phyloP scores from a whole-genome alignment of 2,329 filamentous ascomycete genomes.

The Cercospora sojina region DNA sequence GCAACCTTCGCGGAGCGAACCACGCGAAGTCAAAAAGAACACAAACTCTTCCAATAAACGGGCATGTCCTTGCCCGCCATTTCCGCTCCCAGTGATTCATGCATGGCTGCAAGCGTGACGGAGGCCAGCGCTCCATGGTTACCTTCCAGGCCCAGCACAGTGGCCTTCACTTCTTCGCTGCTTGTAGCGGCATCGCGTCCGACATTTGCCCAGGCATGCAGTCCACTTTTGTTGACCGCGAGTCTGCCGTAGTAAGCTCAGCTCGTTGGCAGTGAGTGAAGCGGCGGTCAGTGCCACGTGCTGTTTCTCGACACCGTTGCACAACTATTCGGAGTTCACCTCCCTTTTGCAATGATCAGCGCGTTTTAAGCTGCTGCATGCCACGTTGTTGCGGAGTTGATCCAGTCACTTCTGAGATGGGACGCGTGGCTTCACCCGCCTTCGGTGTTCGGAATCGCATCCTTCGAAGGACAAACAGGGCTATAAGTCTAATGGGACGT shows the following conservation, averaged over 20 bases:
- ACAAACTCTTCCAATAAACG: not conserved
- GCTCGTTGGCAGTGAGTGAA: not conserved
- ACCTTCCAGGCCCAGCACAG: not conserved
- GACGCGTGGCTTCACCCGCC: not conserved
- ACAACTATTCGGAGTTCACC: not conserved
- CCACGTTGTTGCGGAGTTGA: not conserved
- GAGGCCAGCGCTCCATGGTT: not conserved
- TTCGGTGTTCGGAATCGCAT: slow-evolving; percentile 1
- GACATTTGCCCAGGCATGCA: not conserved
- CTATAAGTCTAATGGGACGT: not conserved
- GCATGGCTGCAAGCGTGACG: not conserved
- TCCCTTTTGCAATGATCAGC: not conserved
- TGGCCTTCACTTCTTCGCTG: not conserved
- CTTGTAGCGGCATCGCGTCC: not conserved
- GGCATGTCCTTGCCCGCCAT: not conserved
- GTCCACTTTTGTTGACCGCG: not conserved
- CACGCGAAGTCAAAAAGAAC: not conserved
- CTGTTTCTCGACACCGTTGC: not conserved
- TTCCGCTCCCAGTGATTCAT: not conserved
- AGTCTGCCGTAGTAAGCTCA: not conserved
- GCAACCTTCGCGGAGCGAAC: not conserved
- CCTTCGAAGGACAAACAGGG: not conserved
- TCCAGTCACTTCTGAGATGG: not conserved
- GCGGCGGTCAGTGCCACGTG: not conserved
- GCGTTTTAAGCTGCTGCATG: not conserved